A percentile compares a stretch with the other conserved stretches of the same genome.
Evolutionary conservation across 352 stramenopile genomes (phyloP).

Genomic region (Phytopythium cucurbitacearum): DNA sequence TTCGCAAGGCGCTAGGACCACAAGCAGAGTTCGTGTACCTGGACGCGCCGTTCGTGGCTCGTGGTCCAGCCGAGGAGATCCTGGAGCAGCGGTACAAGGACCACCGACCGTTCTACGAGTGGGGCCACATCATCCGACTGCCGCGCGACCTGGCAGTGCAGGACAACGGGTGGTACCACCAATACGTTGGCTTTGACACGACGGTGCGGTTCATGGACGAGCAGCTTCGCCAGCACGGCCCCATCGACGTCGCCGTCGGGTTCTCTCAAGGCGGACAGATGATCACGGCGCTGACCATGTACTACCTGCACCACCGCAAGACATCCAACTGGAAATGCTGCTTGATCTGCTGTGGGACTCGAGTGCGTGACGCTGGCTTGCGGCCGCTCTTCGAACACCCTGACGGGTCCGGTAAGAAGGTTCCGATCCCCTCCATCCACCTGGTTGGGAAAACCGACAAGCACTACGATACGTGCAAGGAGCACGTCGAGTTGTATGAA

Average conservation of each 20-base stretch:
- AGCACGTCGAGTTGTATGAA: slow-evolving; percentile 26
- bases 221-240: slow-evolving; percentile 30
- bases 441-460: slow-evolving; percentile 42
- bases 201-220: slow-evolving; percentile 37
- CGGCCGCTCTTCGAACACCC: slow-evolving; percentile 30
- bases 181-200: slow-evolving; percentile 35
- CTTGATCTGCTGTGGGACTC: slow-evolving; percentile 29
- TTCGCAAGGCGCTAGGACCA: slow-evolving; percentile 27
- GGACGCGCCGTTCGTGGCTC: slow-evolving; percentile 27
- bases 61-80: slow-evolving; percentile 22
- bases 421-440: slow-evolving; percentile 55
- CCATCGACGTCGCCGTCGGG: slow-evolving; percentile 47
- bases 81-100: slow-evolving; percentile 32
- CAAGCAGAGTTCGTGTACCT: slow-evolving; percentile 48
- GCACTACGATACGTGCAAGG: slow-evolving; percentile 31
- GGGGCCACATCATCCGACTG: slow-evolving; percentile 17
- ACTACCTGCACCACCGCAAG: slow-evolving; percentile 23
- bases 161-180: slow-evolving; percentile 34
- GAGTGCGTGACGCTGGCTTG: slow-evolving; percentile 16
- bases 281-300: slow-evolving; percentile 36
- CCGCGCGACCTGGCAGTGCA: slow-evolving; percentile 11
- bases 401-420: slow-evolving; percentile 14
- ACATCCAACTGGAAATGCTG: slow-evolving; percentile 34
- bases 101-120: slow-evolving; percentile 40
- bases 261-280: slow-evolving; percentile 64